Evolutionary conservation across 345 rosid species (phyloP).

Genomic region (Hibiscus mutabilis): DNA sequence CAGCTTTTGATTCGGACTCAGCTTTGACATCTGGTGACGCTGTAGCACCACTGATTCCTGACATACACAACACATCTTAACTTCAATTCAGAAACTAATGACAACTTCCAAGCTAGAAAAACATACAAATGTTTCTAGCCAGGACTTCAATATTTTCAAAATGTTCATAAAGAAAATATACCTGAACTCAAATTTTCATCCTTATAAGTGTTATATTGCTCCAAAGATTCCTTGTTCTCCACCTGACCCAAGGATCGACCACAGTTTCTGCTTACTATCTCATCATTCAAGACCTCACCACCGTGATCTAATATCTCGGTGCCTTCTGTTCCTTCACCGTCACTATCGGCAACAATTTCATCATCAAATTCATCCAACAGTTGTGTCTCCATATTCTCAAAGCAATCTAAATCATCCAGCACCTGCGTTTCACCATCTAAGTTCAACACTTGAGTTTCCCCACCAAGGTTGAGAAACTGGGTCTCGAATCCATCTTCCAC

Average conservation of each 20-base stretch:
- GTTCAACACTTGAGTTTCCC: slow-evolving; percentile 20
- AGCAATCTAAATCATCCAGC: slow-evolving; percentile 19
- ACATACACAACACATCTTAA: not conserved
- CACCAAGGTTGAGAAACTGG: slow-evolving; percentile 27
- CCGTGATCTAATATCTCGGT: slow-evolving; percentile 41
- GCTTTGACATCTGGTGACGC: slow-evolving; percentile 13
- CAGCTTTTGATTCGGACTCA: slow-evolving; percentile 12
- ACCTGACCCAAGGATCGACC: slow-evolving; percentile 19
- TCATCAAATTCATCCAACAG: slow-evolving; percentile 18
- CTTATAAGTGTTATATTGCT: slow-evolving; percentile 13
- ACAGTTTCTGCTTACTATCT: slow-evolving; percentile 16
- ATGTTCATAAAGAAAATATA: slow-evolving; percentile 19
- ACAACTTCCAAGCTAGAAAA: slow-evolving; percentile 1
- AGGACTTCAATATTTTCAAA: not conserved
- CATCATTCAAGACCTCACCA: slow-evolving; percentile 32
- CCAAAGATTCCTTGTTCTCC: slow-evolving; percentile 18
- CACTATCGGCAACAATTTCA: slow-evolving; percentile 24
- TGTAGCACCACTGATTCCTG: slow-evolving; percentile 16
- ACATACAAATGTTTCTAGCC: not conserved
- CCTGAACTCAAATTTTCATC: slow-evolving; percentile 29
- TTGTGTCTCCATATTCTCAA: slow-evolving; percentile 21
- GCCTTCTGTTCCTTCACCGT: slow-evolving; percentile 38
- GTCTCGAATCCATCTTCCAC: slow-evolving; percentile 26
- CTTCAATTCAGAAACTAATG: not conserved
- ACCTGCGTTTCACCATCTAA: slow-evolving; percentile 14